Evolutionary conservation across 805 yeast genomes (phyloP), one percentile per base, ranked within the genome.

Genomic region (Metschnikowia borealis): DNA sequence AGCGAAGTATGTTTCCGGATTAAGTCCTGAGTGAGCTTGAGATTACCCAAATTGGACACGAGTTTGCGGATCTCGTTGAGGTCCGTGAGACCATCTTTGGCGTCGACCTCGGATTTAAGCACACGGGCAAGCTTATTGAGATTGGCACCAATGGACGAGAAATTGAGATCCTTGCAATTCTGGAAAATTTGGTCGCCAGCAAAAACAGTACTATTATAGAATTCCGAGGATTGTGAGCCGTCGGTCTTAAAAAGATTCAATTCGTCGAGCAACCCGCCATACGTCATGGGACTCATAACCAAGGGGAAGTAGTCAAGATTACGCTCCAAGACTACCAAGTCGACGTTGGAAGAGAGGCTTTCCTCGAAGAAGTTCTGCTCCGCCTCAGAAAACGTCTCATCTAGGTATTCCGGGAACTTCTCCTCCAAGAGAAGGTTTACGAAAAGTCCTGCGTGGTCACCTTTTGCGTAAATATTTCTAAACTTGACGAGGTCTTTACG

Each of bases 181-280:
- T 68, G 69, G 57, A 72, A 80, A 5, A 84, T 69, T 10, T 73
- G 69, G 55, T 84, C 89, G 34, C 70, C 67, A 4, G 72, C 64
- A 15, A 63, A 59, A 7, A 57, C 57, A 11, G 52, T 49, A 45
- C 46, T 44, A 35, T 70, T 68, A 6, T 73, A 64, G 18, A 63
- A 59, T 13, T 59, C 57, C 10, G 52, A 46, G 38, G 46, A 37
- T 14, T 37, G 50, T 53, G 46, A 45, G 21, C 32, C 31, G 7
- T 50, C 69, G 52, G 76, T 77, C 13, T 75, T 71, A 5, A 84
- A 68, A 4, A 79, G 81, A 56, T 82, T 75, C 11, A 82, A 63
- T 58, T 91, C 97, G 63, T 87, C 91, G 18, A 90, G 71, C 14
- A 94, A 71, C 0, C 98, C 99, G 15, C 80, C 73, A 63, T 91